Base-by-base conservation (phyloP, 331 rosid species). In the Dryas integrifolia region DNA sequence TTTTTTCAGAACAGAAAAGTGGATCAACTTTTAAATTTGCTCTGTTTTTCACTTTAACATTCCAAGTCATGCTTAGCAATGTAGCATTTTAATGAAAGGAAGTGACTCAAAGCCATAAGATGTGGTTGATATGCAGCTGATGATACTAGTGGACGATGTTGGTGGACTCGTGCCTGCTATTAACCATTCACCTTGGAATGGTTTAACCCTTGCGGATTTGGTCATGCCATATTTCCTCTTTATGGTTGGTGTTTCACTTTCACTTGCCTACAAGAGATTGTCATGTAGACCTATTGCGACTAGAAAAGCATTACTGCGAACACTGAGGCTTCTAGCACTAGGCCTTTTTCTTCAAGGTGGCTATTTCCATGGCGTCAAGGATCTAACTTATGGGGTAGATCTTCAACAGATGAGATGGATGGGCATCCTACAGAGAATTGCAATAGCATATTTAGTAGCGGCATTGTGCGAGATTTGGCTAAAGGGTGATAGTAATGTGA, bases 301-400 rank as follows among this genome's bases (percentile, higher is more conserved):
- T 35, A 86, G 76, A 66, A 95, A 88, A 69, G 93, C 99, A 52
- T 14, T 81, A 74, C 71, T 85, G 58, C 79, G 99, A 50, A 84
- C 94, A 1, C 59, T 86, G 73, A 95, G 92, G 81, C 99, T 95
- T 83, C 84, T 95, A 5, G 78, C 77, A 15, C 64, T 95, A 67
- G 99, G 99, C 82, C 78, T 95, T 72, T 82, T 95, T 75, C 92
- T 95, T 85, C 98, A 95, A 95, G 97, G 99, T 45, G 99, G 99
- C 51, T 95, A 85, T 80, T 79, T 95, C 80, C 99, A 92, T 73
- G 88, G 94, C 59, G 10, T 95, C 26, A 90, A 83, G 13, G 82
- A 88, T 67, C 82, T 92, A 72, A 79, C 98, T 14, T 92, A 69
- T 13, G 99, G 99, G 49, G 99, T 95, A 44, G 96, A 95, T 85